A percentile compares a stretch with the other conserved stretches of the same genome.
phyloP scores from a whole-genome alignment of 345 rosid species.

The Murraya koenigii region DNA sequence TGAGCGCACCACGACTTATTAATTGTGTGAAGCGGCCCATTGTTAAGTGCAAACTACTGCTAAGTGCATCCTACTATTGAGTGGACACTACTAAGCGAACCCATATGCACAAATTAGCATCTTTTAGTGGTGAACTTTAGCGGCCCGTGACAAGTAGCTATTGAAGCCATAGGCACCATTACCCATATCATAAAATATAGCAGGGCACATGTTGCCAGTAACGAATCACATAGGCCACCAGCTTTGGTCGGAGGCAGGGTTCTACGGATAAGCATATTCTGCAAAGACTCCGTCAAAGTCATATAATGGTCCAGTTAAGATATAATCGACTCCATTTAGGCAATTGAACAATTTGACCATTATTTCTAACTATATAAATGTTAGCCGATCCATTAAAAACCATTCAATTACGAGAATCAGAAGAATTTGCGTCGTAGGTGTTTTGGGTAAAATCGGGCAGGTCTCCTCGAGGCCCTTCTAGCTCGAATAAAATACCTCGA shows the following conservation, averaged over 20 bases:
- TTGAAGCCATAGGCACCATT: conserved; percentile 28
- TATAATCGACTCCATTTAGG: background rate
- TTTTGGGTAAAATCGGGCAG: no score
- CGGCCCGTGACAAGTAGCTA: no score
- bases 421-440: background rate
- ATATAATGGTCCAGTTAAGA: conserved; percentile 15
- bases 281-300: conserved; percentile 28
- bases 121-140: no score
- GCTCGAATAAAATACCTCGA: no score
- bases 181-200: background rate
- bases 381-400: conserved; percentile 21
- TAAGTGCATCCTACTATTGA: no score
- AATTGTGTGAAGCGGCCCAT: no score
- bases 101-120: no score
- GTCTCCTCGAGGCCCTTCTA: no score
- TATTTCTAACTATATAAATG: background rate
- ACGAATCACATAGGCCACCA: background rate
- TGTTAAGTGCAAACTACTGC: no score
- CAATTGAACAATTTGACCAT: conserved; percentile 4
- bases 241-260: background rate
- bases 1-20: no score
- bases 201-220: conserved; percentile 19
- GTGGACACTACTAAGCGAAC: no score
- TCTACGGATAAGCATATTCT: conserved; percentile 14
- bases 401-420: conserved; percentile 6